These are phyloP conservation scores for Monosporozyma servazzii DNA, from an alignment of 805 yeast genomes.

Conservation along the genomic window DNA sequence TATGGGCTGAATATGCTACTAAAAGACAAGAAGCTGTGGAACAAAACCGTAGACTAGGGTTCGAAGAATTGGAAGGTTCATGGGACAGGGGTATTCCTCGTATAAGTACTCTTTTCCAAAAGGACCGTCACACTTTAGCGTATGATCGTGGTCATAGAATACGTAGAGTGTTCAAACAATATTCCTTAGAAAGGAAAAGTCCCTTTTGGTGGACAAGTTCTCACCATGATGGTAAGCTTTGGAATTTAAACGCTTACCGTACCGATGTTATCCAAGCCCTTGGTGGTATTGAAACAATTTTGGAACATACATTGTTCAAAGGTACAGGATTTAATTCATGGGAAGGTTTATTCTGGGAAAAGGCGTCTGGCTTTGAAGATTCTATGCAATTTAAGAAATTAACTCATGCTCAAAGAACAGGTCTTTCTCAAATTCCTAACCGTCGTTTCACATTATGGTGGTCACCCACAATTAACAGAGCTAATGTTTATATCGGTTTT, in stretches of 20 bases:
- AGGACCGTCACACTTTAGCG: constrained; percentile 88
- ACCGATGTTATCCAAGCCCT: constrained; percentile 94
- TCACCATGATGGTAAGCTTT: constrained; percentile 89
- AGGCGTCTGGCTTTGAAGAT: constrained; percentile 94
- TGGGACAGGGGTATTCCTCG: constrained; percentile 98
- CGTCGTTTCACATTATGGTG: constrained; percentile 97
- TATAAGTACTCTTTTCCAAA: constrained; percentile 88
- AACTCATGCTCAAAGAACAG: constrained; percentile 96
- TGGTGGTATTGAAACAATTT: constrained; percentile 93
- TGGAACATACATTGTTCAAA: constrained; percentile 89
- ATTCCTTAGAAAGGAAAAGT: constrained; percentile 58
- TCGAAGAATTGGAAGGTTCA: constrained; percentile 86
- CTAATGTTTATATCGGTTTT: constrained; percentile 96
- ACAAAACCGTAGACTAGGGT: constrained; percentile 75
- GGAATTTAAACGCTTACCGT: constrained; percentile 89
- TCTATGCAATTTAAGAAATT: constrained; percentile 87
- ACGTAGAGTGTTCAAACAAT: constrained; percentile 71
- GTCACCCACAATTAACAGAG: constrained; percentile 98
- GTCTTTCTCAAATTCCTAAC: constrained; percentile 94
- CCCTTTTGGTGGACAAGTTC: constrained; percentile 97
- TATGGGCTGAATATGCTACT: constrained; percentile 94
- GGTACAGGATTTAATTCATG: constrained; percentile 97
- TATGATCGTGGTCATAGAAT: constrained; percentile 89
- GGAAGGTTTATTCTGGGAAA: constrained; percentile 99
- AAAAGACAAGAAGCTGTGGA: constrained; percentile 80